Base-by-base conservation (phyloP, 768 basidiomycete genomes). In the Asterophora lycoperdoides region DNA sequence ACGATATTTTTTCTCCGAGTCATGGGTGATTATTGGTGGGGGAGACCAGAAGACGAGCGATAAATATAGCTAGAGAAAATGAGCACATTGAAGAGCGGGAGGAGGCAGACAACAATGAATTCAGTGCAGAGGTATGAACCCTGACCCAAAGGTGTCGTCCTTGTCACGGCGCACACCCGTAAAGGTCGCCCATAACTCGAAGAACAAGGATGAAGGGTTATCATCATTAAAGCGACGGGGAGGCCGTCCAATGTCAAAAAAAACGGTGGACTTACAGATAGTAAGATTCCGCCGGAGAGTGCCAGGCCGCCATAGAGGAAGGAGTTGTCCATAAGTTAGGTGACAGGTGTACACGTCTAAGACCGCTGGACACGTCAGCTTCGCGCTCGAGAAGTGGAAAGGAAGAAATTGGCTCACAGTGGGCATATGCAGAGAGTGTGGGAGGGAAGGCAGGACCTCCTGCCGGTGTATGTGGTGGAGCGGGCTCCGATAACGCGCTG, bases 191-290 rank as follows among this genome's bases (percentile, higher is more conserved):
- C 82, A 68, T 59, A 62, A 73, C 84, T 90, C 89, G 73, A 86
- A 90, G 88, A 90, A 91, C 88, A 91, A 91, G 88, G 88, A 91
- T 91, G 89, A 88, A 79, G 65, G 48, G 70, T 73, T 71, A 56
- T 70, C 84, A 87, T 88, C 87, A 68, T 60, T 17, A 14, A 37
- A 51, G 41, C 14, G 26, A 28, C 19, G 35, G 23, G 19, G 7
- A 11, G 35, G 19, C 9, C 20, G 17, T 26, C 20, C 14, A 41
- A 43, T n/a, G 19, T 34, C 8, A 42, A 19, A n/a, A 17, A 8
- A 11, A 42, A 28, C 23, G 0, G 17, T 32, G 57, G 33, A 70
- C 75, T 70, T 60, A 76, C 75, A 60, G 66, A 57, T 40, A 66
- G 48, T 19, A 72, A 43, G 48, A 63, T 61, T 23, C 64, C 66